Percentiles rank a stretch among this genome's conserved stretches.
These are phyloP conservation scores for Apiospora aurea DNA, from an alignment of 2,329 filamentous ascomycete species.

Conservation along the genomic window DNA sequence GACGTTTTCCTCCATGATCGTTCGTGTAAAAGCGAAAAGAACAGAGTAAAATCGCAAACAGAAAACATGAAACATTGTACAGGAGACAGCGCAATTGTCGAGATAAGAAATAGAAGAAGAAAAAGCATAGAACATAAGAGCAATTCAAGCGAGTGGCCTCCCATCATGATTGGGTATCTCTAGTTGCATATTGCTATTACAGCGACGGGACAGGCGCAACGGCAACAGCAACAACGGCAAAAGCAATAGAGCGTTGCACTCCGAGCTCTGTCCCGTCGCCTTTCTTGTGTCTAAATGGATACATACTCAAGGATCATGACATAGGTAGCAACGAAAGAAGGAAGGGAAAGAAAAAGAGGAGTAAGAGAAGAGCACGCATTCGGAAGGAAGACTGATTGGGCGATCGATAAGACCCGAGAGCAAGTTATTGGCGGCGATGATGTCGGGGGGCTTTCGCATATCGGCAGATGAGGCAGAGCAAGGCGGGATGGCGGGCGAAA, in stretches of 20 bases:
- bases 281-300: conserved; percentile 11
- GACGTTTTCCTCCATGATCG: background rate
- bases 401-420: background rate
- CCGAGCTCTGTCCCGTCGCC: background rate
- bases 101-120: background rate
- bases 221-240: background rate
- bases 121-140: background rate
- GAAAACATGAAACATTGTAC: background rate
- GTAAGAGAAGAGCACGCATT: background rate
- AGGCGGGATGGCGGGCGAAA: background rate
- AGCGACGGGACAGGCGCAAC: background rate
- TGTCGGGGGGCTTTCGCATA: background rate
- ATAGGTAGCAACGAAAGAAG: background rate
- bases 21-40: background rate
- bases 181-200: conserved; percentile 20
- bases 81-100: background rate
- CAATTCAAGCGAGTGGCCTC: conserved; percentile 19
- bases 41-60: background rate
- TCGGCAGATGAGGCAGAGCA: conserved; percentile 3
- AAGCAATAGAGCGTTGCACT: background rate
- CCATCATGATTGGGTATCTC: conserved; percentile 21
- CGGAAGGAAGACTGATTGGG: background rate
- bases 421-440: background rate
- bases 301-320: background rate
- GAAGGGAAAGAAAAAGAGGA: background rate